These are phyloP conservation scores for Lactuca saligna DNA, from an alignment of 129 eudicot genomes.

Conservation along the genomic window DNA sequence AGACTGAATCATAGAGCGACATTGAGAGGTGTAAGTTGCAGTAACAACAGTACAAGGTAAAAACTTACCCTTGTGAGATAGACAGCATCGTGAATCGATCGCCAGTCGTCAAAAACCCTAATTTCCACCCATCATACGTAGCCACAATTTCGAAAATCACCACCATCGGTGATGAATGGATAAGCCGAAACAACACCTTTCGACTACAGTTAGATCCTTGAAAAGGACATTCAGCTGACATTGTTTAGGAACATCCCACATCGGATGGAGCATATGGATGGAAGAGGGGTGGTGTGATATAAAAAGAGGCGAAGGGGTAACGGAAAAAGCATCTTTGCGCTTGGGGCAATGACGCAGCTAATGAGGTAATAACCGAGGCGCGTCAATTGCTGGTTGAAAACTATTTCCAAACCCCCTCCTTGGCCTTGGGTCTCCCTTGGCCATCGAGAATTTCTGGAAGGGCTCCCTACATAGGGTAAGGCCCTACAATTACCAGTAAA, in stretches of 20 bases:
- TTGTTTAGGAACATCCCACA: conserved; percentile 18
- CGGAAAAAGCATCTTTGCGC: conserved; percentile 58
- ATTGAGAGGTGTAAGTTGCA: not conserved
- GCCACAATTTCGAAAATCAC: not conserved
- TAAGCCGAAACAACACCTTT: not conserved
- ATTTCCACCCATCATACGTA: not conserved
- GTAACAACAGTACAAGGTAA: not conserved
- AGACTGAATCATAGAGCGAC: not conserved
- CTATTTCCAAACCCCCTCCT: conserved; percentile 90
- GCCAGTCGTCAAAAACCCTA: not conserved
- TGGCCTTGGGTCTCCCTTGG: conserved; percentile 49
- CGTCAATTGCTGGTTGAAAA: conserved; percentile 99
- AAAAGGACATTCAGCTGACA: not conserved
- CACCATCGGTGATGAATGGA: not conserved
- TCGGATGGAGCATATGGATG: not conserved
- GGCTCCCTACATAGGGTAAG: conserved; percentile 26
- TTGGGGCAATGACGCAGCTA: conserved; percentile 99
- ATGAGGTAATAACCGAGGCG: conserved; percentile 84
- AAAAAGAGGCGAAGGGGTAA: not conserved
- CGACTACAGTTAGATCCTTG: not conserved
- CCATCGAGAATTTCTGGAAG: conserved; percentile 77
- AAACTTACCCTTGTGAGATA: not conserved
- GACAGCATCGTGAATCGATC: not conserved
- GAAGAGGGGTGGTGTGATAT: not conserved
- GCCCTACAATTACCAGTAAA: too few relatives aligned